Evolutionary conservation across 768 basidiomycete species (phyloP).

Genomic region (Lactarius hatsudake): DNA sequence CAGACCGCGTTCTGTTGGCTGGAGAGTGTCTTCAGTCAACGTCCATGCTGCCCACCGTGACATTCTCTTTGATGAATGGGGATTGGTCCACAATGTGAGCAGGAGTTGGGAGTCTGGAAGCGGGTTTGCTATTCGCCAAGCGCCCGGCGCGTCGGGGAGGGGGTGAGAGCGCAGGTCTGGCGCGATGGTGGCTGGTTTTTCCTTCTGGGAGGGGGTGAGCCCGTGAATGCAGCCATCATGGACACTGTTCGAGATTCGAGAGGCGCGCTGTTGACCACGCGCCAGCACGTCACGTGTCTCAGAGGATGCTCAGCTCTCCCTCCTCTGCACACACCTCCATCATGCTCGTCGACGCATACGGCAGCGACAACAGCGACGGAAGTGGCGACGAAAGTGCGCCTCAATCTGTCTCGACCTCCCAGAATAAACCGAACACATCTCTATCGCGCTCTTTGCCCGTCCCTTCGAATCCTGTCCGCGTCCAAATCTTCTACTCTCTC

Average conservation of each 20-base stretch:
- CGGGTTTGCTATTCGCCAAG: constrained; percentile 33
- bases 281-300: constrained; percentile 16
- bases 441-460: constrained; percentile 38
- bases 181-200: constrained; percentile 25
- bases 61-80: constrained; percentile 43
- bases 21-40: constrained; percentile 53
- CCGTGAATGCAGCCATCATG: constrained; percentile 24
- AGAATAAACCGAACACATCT: constrained; percentile 36
- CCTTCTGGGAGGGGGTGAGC: constrained; percentile 26
- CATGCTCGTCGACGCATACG: constrained; percentile 79
- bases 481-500: constrained; percentile 32
- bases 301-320: neutral
- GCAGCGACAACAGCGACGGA: constrained; percentile 54
- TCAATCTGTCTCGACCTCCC: constrained; percentile 27
- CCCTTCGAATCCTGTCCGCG: constrained; percentile 29
- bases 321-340: constrained; percentile 37
- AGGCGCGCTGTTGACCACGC: neutral
- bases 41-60: constrained; percentile 54
- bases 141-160: constrained; percentile 32
- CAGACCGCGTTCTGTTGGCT: constrained; percentile 38
- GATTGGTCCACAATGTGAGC: constrained; percentile 32
- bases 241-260: neutral
- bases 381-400: constrained; percentile 45
- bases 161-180: constrained; percentile 31
- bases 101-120: constrained; percentile 48